phyloP scores from a whole-genome alignment of 2,329 filamentous ascomycete species.

The Ustulina deusta region DNA sequence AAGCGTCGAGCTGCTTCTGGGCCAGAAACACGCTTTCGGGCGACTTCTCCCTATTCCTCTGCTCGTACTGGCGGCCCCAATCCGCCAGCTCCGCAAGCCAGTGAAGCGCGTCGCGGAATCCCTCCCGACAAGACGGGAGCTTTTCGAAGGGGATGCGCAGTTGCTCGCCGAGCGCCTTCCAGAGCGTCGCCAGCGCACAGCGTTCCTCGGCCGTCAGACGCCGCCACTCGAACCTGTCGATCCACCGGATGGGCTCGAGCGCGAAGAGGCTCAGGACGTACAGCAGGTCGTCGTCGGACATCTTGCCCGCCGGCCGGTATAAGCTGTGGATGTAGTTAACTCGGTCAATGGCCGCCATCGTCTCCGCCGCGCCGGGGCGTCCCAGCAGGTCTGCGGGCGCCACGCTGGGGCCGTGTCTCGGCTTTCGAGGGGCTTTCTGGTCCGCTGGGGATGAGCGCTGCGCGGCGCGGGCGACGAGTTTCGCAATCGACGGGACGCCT shows the following conservation, averaged over 20 bases:
- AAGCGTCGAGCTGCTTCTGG: conserved; percentile 16
- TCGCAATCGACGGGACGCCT: conserved; percentile 34
- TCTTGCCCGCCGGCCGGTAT: conserved; percentile 34
- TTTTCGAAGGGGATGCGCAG: conserved; percentile 21
- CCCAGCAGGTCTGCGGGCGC: conserved; percentile 21
- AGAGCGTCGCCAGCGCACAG: conserved; percentile 34
- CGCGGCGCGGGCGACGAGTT: conserved; percentile 21
- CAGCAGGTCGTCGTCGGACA: conserved; percentile 36
- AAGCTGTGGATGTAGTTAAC: conserved; percentile 36
- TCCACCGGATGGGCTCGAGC: conserved; percentile 23
- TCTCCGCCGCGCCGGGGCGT: conserved; percentile 10
- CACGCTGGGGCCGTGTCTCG: background rate
- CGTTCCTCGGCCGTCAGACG: conserved; percentile 13
- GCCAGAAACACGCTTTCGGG: conserved; percentile 26
- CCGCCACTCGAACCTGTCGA: conserved; percentile 32
- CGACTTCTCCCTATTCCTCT: background rate
- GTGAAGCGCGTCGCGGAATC: conserved; percentile 27
- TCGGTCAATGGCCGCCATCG: conserved; percentile 21
- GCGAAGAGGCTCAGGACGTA: conserved; percentile 32
- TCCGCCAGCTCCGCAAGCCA: conserved; percentile 37
- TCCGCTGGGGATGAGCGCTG: conserved; percentile 13
- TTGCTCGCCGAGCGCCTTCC: conserved; percentile 29
- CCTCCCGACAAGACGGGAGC: conserved; percentile 8
- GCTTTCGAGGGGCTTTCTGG: background rate
- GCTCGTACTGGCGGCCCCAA: conserved; percentile 33